Percentiles rank a stretch among this genome's conserved stretches.
These are phyloP conservation scores for Fusarium sp. DNA, from an alignment of 2,329 filamentous ascomycete species.

Conservation along the genomic window DNA sequence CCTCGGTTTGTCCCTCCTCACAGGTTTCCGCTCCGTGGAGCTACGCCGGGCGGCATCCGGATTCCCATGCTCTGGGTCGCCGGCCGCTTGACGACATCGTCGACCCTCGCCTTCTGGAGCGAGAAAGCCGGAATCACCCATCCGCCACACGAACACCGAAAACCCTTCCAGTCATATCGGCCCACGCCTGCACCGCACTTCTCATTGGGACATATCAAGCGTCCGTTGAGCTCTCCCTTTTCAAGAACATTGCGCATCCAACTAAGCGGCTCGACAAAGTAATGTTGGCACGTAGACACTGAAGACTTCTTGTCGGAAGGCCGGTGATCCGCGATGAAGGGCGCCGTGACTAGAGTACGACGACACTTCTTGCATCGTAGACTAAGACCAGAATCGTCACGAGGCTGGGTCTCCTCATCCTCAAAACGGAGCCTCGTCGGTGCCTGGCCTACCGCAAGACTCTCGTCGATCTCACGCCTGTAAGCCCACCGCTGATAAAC, in stretches of 20 bases:
- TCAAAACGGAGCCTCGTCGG: conserved; percentile 87
- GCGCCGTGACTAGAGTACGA: conserved; percentile 64
- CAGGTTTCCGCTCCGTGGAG: conserved; percentile 49
- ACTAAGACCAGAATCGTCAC: conserved; percentile 44
- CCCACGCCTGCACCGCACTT: conserved; percentile 87
- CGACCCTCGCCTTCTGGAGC: conserved; percentile 82
- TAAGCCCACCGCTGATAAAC: conserved; percentile 81
- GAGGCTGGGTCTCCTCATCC: conserved; percentile 69
- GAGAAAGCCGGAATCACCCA: conserved; percentile 95
- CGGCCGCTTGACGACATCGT: conserved; percentile 63
- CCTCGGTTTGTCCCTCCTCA: conserved; percentile 32
- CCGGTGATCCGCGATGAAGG: conserved; percentile 75
- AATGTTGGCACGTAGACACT: conserved; percentile 74
- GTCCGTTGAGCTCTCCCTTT: conserved; percentile 82
- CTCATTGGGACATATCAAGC: conserved; percentile 81
- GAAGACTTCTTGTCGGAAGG: conserved; percentile 39
- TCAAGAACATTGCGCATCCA: conserved; percentile 94
- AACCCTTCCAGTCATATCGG: conserved; percentile 95
- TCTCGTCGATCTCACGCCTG: conserved; percentile 64
- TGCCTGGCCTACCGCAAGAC: conserved; percentile 78
- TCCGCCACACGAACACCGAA: conserved; percentile 88
- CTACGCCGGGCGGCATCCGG: conserved; percentile 63
- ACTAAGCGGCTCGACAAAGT: conserved; percentile 90
- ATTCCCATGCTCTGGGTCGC: conserved; percentile 57
- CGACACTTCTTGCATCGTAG: conserved; percentile 94